These are phyloP conservation scores for Pittosporum tobira DNA, from an alignment of 129 eudicot genomes.

Conservation along the genomic window DNA sequence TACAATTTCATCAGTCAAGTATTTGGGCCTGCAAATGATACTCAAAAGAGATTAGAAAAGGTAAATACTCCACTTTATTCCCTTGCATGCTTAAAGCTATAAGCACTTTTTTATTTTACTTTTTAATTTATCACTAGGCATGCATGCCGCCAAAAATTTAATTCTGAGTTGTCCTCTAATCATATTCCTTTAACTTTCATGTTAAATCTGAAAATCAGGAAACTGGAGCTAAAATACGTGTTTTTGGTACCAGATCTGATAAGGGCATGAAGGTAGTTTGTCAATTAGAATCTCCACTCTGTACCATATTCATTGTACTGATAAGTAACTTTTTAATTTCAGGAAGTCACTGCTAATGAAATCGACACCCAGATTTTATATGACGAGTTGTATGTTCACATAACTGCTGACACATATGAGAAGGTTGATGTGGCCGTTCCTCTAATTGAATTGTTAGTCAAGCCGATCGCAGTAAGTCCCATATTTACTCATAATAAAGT, in stretches of 20 bases:
- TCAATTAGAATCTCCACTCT: background rate
- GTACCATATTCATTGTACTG: background rate
- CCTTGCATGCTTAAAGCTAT: background rate
- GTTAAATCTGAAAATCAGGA: conserved; percentile 41
- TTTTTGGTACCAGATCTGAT: conserved; percentile 60
- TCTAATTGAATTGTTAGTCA: conserved; percentile 61
- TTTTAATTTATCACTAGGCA: background rate
- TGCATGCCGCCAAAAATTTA: background rate
- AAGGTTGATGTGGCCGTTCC: conserved; percentile 91
- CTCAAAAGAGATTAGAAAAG: conserved; percentile 81
- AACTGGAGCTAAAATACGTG: conserved; percentile 83
- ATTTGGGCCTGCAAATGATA: conserved; percentile 64
- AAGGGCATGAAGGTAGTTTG: conserved; percentile 51
- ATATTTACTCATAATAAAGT: background rate
- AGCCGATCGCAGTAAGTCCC: conserved; percentile 65
- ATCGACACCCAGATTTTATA: conserved; percentile 42
- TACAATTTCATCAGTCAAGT: conserved; percentile 58
- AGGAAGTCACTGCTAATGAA: conserved; percentile 30
- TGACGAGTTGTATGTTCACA: conserved; percentile 56
- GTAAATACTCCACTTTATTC: conserved; percentile 20
- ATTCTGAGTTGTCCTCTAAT: background rate
- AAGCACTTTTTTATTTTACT: background rate
- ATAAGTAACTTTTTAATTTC: background rate
- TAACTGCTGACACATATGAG: conserved; percentile 72
- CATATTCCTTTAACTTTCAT: background rate